Conservation (phyloP, 2,329 filamentous ascomycete species). For the Salinomyces thailandicus region DNA sequence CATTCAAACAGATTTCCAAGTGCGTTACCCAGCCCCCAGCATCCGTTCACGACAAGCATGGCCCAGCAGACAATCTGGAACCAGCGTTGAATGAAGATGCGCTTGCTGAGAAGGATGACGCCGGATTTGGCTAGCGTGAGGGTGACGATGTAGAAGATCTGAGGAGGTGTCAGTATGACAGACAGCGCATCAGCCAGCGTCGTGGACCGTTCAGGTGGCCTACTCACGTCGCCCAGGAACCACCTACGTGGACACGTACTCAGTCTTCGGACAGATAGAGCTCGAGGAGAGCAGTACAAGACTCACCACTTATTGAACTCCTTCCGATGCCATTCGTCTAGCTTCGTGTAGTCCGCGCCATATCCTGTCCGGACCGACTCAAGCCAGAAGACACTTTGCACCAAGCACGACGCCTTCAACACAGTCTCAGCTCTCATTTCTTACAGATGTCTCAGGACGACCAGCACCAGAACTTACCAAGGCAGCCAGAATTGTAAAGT, state of each 20-base stretch:
- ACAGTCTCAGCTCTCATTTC: no score
- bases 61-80: slow-evolving; percentile 2
- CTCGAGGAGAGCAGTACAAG: no score
- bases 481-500: slow-evolving; percentile 1
- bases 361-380: neutral
- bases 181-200: no score
- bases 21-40: slow-evolving; percentile 2
- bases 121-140: slow-evolving; percentile 1
- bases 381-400: slow-evolving; percentile 1
- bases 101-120: slow-evolving; percentile 2
- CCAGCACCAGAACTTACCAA: neutral
- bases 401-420: slow-evolving; percentile 1
- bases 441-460: no score
- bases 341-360: neutral
- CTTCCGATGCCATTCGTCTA: neutral
- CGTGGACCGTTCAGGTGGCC: no score
- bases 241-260: no score
- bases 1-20: slow-evolving; percentile 1
- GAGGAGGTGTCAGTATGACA: neutral
- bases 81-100: slow-evolving; percentile 1
- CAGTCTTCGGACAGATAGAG: no score
- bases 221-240: neutral
- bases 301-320: slow-evolving; percentile 2
- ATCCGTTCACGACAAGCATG: slow-evolving; percentile 1
- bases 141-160: slow-evolving; percentile 1